phyloP scores from a whole-genome alignment of 495 filamentous ascomycete genomes.

The Sordaria brevicollis region DNA sequence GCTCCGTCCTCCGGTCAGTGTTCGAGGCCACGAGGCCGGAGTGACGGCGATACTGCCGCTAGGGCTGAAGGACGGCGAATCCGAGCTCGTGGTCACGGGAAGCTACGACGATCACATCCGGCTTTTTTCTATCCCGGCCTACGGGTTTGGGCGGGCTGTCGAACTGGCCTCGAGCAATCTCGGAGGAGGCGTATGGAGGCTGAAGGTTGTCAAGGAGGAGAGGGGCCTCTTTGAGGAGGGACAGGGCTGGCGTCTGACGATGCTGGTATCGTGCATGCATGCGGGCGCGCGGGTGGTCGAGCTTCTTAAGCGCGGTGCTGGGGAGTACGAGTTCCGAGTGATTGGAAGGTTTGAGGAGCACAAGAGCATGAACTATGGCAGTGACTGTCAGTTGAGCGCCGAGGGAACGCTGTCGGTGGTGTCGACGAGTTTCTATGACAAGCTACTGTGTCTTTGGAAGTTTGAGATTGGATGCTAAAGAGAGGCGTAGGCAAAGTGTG shows the following conservation, averaged over 20 bases:
- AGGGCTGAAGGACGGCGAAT: constrained; percentile 24
- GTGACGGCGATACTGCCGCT: constrained; percentile 81
- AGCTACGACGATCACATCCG: constrained; percentile 86
- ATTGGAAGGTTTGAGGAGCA: constrained; percentile 74
- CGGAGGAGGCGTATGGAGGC: constrained; percentile 84
- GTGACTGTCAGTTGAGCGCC: constrained; percentile 50
- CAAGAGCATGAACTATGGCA: constrained; percentile 92
- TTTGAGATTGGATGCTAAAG: constrained; percentile 14
- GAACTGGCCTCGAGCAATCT: constrained; percentile 55
- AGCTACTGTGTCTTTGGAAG: constrained; percentile 69
- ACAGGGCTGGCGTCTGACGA: constrained; percentile 29
- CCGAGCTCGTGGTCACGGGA: constrained; percentile 63
- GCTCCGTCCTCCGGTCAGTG: constrained; percentile 19
- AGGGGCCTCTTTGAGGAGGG: background rate
- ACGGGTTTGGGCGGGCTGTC: constrained; percentile 16
- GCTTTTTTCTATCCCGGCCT: constrained; percentile 35
- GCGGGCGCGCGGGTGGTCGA: constrained; percentile 62
- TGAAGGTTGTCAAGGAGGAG: constrained; percentile 47
- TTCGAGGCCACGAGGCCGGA: constrained; percentile 63
- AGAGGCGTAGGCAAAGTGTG: background rate
- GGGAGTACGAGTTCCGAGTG: constrained; percentile 52
- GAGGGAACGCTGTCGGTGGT: constrained; percentile 38
- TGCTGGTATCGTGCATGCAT: constrained; percentile 93
- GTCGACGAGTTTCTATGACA: constrained; percentile 88
- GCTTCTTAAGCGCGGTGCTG: constrained; percentile 14